Percentiles rank a stretch among this genome's conserved stretches.
phyloP scores from a whole-genome alignment of 441 rosid species.

The Cnidoscolus chayamansa region DNA sequence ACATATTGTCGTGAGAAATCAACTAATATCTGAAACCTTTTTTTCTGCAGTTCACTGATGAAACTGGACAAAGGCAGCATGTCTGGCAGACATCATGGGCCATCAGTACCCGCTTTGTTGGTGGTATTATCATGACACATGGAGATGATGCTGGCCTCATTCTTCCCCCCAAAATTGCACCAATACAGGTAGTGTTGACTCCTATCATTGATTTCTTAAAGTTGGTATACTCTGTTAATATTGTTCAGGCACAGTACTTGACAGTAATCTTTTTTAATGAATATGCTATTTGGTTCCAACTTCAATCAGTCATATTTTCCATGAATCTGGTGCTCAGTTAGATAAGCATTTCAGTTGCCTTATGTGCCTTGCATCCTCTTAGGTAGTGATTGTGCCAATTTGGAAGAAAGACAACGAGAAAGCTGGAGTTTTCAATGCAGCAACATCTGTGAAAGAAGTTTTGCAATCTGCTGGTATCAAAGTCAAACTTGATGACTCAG shows the following conservation, averaged over 20 bases:
- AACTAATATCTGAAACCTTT: not conserved
- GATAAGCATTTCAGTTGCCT: not conserved
- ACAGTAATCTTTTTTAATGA: not conserved
- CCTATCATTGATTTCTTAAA: not conserved
- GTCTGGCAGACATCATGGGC: constrained; percentile 99
- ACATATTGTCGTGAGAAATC: not conserved
- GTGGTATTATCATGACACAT: constrained; percentile 95
- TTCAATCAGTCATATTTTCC: not conserved
- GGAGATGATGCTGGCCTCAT: constrained; percentile 93
- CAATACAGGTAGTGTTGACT: constrained; percentile 59
- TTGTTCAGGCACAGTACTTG: not conserved
- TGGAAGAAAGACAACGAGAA: constrained; percentile 82
- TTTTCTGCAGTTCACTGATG: constrained; percentile 69
- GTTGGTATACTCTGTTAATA: not conserved
- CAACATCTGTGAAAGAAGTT: constrained; percentile 57
- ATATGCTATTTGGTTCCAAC: not conserved
- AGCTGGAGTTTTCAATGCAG: constrained; percentile 64
- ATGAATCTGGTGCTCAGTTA: not conserved
- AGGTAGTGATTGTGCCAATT: constrained; percentile 85
- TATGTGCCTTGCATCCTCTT: constrained; percentile 19
- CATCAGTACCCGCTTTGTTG: constrained; percentile 85
- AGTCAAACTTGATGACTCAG: constrained; percentile 83
- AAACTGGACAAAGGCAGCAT: constrained; percentile 82
- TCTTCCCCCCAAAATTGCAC: constrained; percentile 90
- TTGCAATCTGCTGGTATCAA: constrained; percentile 58